These are phyloP conservation scores for Crithidia thermophila DNA, from an alignment of 208 protist species.

Conservation along the genomic window DNA sequence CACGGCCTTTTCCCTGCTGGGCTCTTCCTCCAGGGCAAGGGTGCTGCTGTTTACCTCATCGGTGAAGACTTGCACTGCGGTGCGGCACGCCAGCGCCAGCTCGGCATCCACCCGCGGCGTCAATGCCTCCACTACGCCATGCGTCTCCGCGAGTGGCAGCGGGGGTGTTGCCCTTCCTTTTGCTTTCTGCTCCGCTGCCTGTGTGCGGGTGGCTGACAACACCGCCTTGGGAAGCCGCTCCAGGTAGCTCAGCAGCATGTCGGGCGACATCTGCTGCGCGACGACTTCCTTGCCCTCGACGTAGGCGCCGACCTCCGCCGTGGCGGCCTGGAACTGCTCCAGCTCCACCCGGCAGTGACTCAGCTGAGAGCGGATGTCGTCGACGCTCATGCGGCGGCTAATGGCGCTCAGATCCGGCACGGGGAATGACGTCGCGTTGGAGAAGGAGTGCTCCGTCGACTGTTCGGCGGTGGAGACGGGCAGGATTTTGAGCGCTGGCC, in stretches of 20 bases:
- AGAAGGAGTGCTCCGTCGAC: neutral
- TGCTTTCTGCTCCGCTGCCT: neutral
- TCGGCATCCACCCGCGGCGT: neutral
- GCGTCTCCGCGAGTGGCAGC: neutral
- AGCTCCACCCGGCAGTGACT: constrained; percentile 36
- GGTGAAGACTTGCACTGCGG: constrained; percentile 8
- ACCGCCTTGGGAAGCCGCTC: constrained; percentile 6
- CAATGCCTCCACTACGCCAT: no score
- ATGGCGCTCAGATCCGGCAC: neutral
- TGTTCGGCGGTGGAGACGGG: neutral
- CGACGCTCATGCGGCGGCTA: neutral
- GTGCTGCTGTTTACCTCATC: neutral
- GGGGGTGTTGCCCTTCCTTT: neutral
- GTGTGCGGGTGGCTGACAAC: neutral
- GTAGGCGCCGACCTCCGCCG: constrained; percentile 17
- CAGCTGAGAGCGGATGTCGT: constrained; percentile 18
- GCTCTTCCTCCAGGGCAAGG: constrained; percentile 7
- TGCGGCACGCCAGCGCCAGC: constrained; percentile 8
- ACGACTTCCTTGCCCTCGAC: constrained; percentile 24
- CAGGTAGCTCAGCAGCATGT: constrained; percentile 20
- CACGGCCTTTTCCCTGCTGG: constrained; percentile 14
- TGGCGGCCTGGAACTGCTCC: constrained; percentile 33
- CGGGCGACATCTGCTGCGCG: constrained; percentile 15
- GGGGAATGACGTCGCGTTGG: neutral
- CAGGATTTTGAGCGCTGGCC: constrained; percentile 27